Base-by-base conservation (phyloP, 1,139 yeast genomes). In the Magnusiomyces clavatus region DNA sequence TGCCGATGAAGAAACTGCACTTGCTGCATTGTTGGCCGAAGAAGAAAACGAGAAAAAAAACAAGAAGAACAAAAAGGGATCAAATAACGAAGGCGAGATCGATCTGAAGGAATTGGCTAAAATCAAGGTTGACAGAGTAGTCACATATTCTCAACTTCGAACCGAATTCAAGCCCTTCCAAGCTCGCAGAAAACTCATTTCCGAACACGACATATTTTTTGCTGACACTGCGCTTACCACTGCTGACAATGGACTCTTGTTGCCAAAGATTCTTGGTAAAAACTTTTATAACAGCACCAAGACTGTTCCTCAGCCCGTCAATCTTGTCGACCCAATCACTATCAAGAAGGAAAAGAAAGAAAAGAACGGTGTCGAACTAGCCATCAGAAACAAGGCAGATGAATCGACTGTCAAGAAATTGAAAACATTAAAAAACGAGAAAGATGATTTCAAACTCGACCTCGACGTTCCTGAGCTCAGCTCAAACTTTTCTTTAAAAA, bases 241-340 rank as follows among this genome's bases (percentile, higher is more conserved):
- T 5, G 56, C 56, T 24, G 52, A 92, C 69, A 96, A 89, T 60
- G 82, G 85, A 42, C 75, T 90, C 48, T 75, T 88, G 53, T 76
- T 90, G 71, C 98, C 98, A 51, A 81, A 83, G 59, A 71, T 85
- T 45, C 73, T 92, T 58, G 96, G 97, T 49, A 87, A 87, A 69
- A 75, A 79, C 3, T 92, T 89, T 65, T 86, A 83, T 67, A 73
- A 74, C 55, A 73, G 75, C 53, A 67, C 72, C 35, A 51, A 50
- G 16, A 36, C 46, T n/a, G 46, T 49, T 29, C 54, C 54, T 17
- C 50, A 43, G 12, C 42, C 42, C 13, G 35, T 37, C 6, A 24
- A 24, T 24, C 8, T 24, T 4, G 8, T 24, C 8, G 8, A 24
- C 31, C 31, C 31, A 24, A 8, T 8, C 8, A 5, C 31, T 24